Conservation (phyloP, 2,329 filamentous ascomycete species). For the Talaromyces atroroseus region DNA sequence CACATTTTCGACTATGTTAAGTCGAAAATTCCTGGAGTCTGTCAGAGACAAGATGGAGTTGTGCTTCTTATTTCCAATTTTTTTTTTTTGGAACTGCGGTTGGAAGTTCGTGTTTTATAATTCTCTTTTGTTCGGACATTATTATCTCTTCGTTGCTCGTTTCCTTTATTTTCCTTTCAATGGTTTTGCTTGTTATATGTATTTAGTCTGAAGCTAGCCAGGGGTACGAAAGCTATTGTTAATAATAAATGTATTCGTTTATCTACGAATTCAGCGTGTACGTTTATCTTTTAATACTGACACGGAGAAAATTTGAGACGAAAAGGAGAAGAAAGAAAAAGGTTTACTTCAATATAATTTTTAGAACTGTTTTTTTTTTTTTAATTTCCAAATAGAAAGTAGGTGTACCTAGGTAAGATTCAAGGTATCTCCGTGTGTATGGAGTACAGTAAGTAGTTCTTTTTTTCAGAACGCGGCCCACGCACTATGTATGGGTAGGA, state of each 20-base stretch:
- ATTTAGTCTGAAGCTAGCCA: background rate
- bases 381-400: background rate
- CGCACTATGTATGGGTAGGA: too few species aligned
- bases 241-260: background rate
- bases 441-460: background rate
- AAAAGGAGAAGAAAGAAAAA: background rate
- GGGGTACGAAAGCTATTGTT: background rate
- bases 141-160: background rate
- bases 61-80: background rate
- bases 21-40: too few species aligned
- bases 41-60: background rate
- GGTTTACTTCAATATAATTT: too few species aligned
- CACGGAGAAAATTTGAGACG: background rate
- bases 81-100: background rate
- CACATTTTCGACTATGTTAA: too few species aligned
- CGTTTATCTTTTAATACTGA: background rate
- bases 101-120: background rate
- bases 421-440: background rate
- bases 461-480: background rate
- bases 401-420: background rate
- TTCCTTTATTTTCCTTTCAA: background rate
- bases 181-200: background rate
- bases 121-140: background rate
- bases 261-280: background rate
- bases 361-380: background rate